Base-by-base conservation (phyloP, 2,329 filamentous ascomycete species). In the Monosporascus sp. region DNA sequence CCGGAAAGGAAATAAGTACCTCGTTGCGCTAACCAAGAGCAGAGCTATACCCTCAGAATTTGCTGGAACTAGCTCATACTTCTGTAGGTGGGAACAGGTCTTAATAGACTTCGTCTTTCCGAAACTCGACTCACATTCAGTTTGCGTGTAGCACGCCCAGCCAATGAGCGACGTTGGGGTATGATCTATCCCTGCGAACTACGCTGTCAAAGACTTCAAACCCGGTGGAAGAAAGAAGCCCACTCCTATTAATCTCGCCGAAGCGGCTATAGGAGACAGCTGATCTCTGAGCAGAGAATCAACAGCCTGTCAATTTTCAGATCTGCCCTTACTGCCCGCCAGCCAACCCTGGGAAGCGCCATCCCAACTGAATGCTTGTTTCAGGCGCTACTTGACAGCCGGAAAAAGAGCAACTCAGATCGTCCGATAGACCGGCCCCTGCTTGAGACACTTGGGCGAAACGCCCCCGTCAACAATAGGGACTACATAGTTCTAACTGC, bases 101-200 rank as follows among this genome's bases (percentile, higher is more conserved):
- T 65, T 61, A 58, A 60, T 63, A 55, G 43, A 49, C 58, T 59
- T 65, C 65, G 55, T 58, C 55, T 56, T 64, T 62, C 66, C 65
- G 66, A 68, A 60, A 68, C 66, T 62, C 62, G 66, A 67, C 62
- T 68, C 63, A 68, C 58, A 65, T 57, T 63, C 58, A 67, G 65
- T 68, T 68, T 68, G 66, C 57, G 57, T 63, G 63, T 59, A 57
- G 44, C 54, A 52, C 43, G 15, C 45, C 53, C 49, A 51, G 58
- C 65, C 66, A 68, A 68, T 69, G 60, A 66, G 54, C 55, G 46
- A 47, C 53, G 46, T 56, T 51, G 39, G 53, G 48, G 45, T 54
- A 50, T 53, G 55, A 57, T 58, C 58, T 57, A 57, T 53, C 60
- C 59, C 60, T 61, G 58, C 58, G 63, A 60, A 53, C 56, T 59